phyloP scores from a whole-genome alignment of 345 rosid genomes.

The Luvunga scandens region DNA sequence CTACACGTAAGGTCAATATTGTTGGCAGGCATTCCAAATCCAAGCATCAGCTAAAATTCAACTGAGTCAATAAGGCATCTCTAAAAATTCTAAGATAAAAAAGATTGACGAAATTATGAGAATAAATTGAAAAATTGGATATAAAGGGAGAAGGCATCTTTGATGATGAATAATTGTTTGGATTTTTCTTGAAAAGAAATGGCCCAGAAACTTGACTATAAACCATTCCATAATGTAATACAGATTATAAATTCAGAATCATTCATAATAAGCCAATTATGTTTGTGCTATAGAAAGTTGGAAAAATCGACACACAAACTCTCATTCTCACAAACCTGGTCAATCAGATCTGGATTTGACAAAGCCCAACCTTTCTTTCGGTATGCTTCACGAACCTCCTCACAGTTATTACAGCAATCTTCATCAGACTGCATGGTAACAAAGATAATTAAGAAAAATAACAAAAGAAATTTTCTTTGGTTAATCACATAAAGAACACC shows the following conservation, averaged over 20 bases:
- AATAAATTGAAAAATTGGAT: background rate
- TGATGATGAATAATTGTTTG: too few relatives aligned
- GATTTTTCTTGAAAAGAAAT: too few relatives aligned
- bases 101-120: background rate
- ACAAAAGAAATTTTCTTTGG: background rate
- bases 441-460: background rate
- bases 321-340: conserved; percentile 58
- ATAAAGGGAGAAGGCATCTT: background rate
- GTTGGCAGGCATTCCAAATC: background rate
- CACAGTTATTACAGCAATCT: conserved; percentile 83
- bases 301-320: background rate
- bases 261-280: background rate
- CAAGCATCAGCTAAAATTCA: background rate
- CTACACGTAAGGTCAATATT: background rate
- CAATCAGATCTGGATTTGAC: conserved; percentile 75
- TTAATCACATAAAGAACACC: background rate
- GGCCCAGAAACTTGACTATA: too few relatives aligned
- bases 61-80: background rate
- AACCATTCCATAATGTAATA: too few relatives aligned
- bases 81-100: background rate
- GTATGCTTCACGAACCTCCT: conserved; percentile 95
- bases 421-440: conserved; percentile 55
- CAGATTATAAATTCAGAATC: too few relatives aligned
- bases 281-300: conserved; percentile 1
- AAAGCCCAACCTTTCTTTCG: conserved; percentile 93